phyloP scores from a whole-genome alignment of 495 filamentous ascomycete species.

The Daldinia childiae region DNA sequence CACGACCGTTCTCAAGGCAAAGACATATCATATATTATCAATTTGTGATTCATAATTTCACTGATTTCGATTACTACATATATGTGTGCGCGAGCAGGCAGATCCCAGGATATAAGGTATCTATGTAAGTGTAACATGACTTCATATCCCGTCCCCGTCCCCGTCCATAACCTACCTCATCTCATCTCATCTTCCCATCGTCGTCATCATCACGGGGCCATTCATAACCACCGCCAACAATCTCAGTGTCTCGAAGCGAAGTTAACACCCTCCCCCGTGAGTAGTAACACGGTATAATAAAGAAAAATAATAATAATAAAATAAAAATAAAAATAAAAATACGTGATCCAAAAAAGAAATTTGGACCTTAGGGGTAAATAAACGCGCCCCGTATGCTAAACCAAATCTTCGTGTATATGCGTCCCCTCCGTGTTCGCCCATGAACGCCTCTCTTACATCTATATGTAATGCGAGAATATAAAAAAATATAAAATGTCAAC shows the following conservation, averaged over 20 bases:
- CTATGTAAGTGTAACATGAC: constrained; percentile 8
- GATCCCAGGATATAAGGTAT: constrained; percentile 8
- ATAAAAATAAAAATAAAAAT: background rate
- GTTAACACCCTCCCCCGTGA: background rate
- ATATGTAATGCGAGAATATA: background rate
- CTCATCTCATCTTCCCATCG: background rate
- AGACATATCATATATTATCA: background rate
- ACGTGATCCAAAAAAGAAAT: background rate
- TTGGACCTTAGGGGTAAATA: too few species aligned
- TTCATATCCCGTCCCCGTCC: constrained; percentile 18
- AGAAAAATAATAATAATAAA: background rate
- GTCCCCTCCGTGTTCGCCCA: constrained; percentile 18
- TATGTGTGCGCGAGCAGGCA: constrained; percentile 31
- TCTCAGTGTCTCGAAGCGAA: background rate
- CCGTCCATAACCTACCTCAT: background rate
- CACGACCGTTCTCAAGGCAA: background rate
- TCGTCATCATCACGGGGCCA: background rate
- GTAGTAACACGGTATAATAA: background rate
- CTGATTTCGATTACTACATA: constrained; percentile 2
- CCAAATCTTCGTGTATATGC: constrained; percentile 10
- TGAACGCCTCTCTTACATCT: constrained; percentile 8
- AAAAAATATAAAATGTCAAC: background rate
- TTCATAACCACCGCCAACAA: background rate
- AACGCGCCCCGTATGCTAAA: background rate
- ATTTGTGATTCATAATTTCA: background rate